Evolutionary conservation across 2,329 filamentous ascomycete species (phyloP), one percentile per base, ranked within the genome.

Genomic region (Coleophoma cylindrospora): DNA sequence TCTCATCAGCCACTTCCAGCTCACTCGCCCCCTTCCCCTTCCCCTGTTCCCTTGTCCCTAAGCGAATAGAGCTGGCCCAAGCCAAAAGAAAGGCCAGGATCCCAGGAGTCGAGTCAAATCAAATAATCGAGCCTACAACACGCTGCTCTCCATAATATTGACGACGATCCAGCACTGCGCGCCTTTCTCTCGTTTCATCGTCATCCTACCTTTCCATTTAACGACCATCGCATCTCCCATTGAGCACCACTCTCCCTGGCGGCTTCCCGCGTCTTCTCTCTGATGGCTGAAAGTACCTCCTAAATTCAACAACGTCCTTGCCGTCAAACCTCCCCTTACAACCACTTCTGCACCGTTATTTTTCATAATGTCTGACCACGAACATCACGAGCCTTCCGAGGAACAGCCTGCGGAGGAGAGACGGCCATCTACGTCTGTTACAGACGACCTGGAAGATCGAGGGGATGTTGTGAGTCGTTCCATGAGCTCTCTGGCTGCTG

Each of bases 251-350:
- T 41, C 41, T 9, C 47, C 32, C 44, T 44, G 43, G 40, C 38
- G 44, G 45, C n/a, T 33, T 15, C 21, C 48, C 50, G 48, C 48
- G 43, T 21, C 34, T 36, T 45, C 41, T 46, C 27, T 47, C 53
- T 50, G 49, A 59, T 59, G 57, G 57, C 52, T 38, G 40, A 34
- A 34, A 41, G 37, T 47, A 52, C 44, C 50, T 45, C 52, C 27
- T 43, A 21, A 47, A 9, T 8, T 19, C 45, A 37, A 14, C 36
- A 19, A 27, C 19, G n/a, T n/a, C 41, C 22, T 27, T 21, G 3
- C 19, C 44, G 32, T 34, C 36, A 21, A 38, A 21, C 32, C 41
- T 44, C 32, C 27, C 22, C 27, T 14, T 43, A 43, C 43, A 49
- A 8, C n/a, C 45, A 32, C 32, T 34, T 45, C 36, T 40, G 11